phyloP scores from a whole-genome alignment of 768 basidiomycete genomes.

The Russula lepida region DNA sequence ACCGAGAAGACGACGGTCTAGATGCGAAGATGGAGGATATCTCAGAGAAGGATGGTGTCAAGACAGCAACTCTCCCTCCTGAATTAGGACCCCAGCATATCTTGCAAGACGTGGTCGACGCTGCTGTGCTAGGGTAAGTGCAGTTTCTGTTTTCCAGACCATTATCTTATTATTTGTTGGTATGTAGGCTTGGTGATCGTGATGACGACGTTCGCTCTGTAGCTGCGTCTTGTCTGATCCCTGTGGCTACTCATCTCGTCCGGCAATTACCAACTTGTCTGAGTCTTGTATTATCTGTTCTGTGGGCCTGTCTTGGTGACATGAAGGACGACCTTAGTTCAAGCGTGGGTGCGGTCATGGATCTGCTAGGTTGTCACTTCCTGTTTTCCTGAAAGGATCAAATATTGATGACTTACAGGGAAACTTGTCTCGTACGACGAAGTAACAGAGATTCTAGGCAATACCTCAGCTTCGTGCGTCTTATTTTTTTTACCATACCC shows the following conservation, averaged over 20 bases:
- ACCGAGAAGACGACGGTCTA: neutral
- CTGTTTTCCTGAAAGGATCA: neutral
- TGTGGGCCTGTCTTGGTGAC: slow-evolving; percentile 85
- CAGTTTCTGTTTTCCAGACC: neutral
- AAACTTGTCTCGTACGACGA: slow-evolving; percentile 71
- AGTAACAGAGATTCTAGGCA: slow-evolving; percentile 70
- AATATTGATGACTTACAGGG: slow-evolving; percentile 36
- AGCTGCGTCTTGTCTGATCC: slow-evolving; percentile 84
- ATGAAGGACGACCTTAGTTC: slow-evolving; percentile 97
- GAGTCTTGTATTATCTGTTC: slow-evolving; percentile 63
- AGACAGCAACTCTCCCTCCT: slow-evolving; percentile 25
- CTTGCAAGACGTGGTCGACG: slow-evolving; percentile 77
- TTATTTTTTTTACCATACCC: neutral
- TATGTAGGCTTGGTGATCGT: slow-evolving; percentile 67
- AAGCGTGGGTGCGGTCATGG: slow-evolving; percentile 96
- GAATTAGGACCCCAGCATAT: slow-evolving; percentile 41
- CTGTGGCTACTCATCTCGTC: slow-evolving; percentile 79
- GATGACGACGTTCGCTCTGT: slow-evolving; percentile 97
- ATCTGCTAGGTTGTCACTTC: slow-evolving; percentile 64
- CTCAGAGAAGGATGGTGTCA: slow-evolving; percentile 19
- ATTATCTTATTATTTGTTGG: neutral
- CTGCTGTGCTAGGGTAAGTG: slow-evolving; percentile 81
- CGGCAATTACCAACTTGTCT: slow-evolving; percentile 64
- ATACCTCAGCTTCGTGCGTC: slow-evolving; percentile 65
- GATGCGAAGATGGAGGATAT: slow-evolving; percentile 19